Base-by-base conservation (phyloP, 2,329 filamentous ascomycete genomes). In the Diaporthe australafricana region DNA sequence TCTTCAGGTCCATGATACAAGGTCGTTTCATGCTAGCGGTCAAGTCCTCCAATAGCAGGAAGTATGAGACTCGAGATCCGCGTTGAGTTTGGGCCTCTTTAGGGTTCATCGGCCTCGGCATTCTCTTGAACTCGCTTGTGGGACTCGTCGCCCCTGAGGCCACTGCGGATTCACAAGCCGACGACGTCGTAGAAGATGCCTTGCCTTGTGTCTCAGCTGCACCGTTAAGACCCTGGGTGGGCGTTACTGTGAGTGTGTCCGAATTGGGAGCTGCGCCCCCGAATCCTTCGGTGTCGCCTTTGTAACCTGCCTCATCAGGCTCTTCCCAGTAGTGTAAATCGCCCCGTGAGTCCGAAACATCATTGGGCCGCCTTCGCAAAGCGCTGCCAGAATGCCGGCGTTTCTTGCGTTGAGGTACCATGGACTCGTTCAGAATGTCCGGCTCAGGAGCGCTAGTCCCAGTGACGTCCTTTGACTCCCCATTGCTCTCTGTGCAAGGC, bases 1-100 rank as follows among this genome's bases (percentile, higher is more conserved):
- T 99, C 81, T 99, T 99, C 74, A 99, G 86, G 80, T 99, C 96
- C 81, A 99, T 93, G 72, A 99, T 97, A 82, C 96, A 98, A 6
- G 96, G 96, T 65, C 93, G 91, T 79, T 94, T 95, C 96, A 99
- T 98, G 42, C 96, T 96, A 2, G 96, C 94, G 1, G 96, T 99
- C 60, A 99, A 88, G 80, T 99, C 96, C 82, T 99, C 96, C 12
- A 99, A 85, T 0, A 99, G 87, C 17, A 99, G 85, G 80, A 99
- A 99, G 79, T 96, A 97, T 77, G 98, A 94, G 5, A 97, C 93
- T 40, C 96, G 91, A 3, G 86, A 87, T 70, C 89, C 87, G 17
- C 83, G 84, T 77, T 89, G 87, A 14, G 87, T 88, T 77, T 93
- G 91, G 1, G 92, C 93, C 79, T 94, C 92, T 81, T 94, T 94